Evolutionary conservation across 1,139 yeast genomes (phyloP), one percentile per base, ranked within the genome.

Genomic region (Saccharomyces hybrid): DNA sequence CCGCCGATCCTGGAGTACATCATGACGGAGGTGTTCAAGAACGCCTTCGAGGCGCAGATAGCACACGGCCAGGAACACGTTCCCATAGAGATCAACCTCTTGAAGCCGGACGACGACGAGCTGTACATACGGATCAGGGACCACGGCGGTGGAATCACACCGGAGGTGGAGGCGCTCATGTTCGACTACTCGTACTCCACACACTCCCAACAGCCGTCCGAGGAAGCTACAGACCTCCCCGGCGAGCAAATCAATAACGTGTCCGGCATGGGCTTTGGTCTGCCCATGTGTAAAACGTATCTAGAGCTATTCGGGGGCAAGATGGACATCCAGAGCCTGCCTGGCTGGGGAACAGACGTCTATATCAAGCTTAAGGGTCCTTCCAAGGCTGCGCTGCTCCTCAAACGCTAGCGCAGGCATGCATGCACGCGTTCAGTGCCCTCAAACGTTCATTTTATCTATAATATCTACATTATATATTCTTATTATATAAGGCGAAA

Each of bases 181-280:
- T 90, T 89, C 71, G 91, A 88, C 61, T 93, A 88, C 71, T 86
- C 96, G 3, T 91, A 86, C 69, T 79, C 95, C 2, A 88, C 97
- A 0, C 88, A n/a, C 28, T 16, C 34, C 27, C 55, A 11, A 21
- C 44, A 16, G 34, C 47, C 28, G 32, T 47, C 14, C 46, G 57
- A 64, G 34, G 67, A 63, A 21, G 61, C 62, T 14, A 71, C 70
- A 0, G 66, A 68, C 63, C 83, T 88, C 19, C 95, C 95, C 0
- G 95, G 90, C 66, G 78, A 74, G 41, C 87, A 85, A 1, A 84
- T 86, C 0, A 82, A 85, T 63, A 79, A 82, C 5, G 88, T 90
- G 34, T 97, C 97, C 0, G 99, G 99, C 0, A 86, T 93, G 88
- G 99, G 99, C 0, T 91, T 89, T 67, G 99, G 99, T 0, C 72